Evolutionary conservation across 345 rosid genomes (phyloP).

Genomic region (Eucalyptus sp.): DNA sequence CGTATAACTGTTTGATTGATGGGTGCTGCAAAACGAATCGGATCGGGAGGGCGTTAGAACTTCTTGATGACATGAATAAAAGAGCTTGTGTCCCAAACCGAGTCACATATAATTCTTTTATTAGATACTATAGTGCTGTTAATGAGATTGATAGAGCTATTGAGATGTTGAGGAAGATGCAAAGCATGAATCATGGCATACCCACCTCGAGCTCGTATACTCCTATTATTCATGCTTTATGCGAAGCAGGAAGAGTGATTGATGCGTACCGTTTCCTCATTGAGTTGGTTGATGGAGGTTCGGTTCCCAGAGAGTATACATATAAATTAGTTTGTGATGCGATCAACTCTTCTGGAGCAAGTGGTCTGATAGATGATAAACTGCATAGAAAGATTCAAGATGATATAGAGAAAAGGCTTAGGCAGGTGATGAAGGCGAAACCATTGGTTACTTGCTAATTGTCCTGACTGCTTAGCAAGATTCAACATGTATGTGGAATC

Average conservation of each 20-base stretch:
- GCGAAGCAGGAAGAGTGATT: slow-evolving; percentile 46
- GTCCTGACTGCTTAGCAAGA: not conserved
- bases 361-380: slow-evolving; percentile 15
- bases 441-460: slow-evolving; percentile 24
- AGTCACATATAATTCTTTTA: slow-evolving; percentile 65
- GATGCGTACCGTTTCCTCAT: slow-evolving; percentile 57
- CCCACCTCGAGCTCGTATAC: slow-evolving; percentile 62
- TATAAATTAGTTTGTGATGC: slow-evolving; percentile 59
- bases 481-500: not conserved
- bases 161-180: slow-evolving; percentile 73
- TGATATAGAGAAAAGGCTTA: slow-evolving; percentile 41
- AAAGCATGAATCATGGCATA: slow-evolving; percentile 49
- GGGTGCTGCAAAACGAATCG: slow-evolving; percentile 74
- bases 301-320: slow-evolving; percentile 71
- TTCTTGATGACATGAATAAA: slow-evolving; percentile 62
- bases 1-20: slow-evolving; percentile 82
- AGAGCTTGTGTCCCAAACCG: slow-evolving; percentile 64
- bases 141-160: slow-evolving; percentile 67
- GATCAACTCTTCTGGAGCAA: slow-evolving; percentile 20
- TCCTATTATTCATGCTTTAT: slow-evolving; percentile 67
- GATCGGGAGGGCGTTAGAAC: slow-evolving; percentile 67
- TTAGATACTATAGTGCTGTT: slow-evolving; percentile 63
- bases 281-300: slow-evolving; percentile 65
- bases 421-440: slow-evolving; percentile 46
- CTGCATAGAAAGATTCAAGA: slow-evolving; percentile 34